Conservation (phyloP, 2,329 filamentous ascomycete genomes). For the Daldinia sp. region DNA sequence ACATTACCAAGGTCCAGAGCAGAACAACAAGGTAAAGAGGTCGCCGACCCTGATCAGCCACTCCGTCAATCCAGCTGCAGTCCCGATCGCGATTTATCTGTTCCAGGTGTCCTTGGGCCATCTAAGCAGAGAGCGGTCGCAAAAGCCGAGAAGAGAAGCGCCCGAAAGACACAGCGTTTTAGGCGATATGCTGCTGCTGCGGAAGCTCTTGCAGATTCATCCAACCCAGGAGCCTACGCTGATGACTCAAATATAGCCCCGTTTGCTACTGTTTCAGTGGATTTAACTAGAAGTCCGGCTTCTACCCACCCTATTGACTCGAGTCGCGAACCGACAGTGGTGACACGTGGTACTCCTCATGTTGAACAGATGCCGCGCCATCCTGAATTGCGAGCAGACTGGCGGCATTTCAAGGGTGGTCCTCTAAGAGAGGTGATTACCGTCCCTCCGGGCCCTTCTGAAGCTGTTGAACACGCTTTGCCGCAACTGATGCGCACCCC, state of each 20-base stretch:
- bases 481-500: constrained; percentile 38
- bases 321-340: constrained; percentile 31
- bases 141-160: constrained; percentile 41
- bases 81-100: constrained; percentile 28
- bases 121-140: constrained; percentile 38
- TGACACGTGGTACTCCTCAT: constrained; percentile 18
- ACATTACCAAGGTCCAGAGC: constrained; percentile 19
- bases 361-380: constrained; percentile 24
- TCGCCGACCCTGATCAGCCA: constrained; percentile 1
- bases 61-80: constrained; percentile 19
- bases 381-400: constrained; percentile 25
- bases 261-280: constrained; percentile 28
- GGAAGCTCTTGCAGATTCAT: constrained; percentile 42
- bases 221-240: constrained; percentile 24
- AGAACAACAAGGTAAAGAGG: constrained; percentile 6
- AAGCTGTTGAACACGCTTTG: constrained; percentile 19
- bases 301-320: constrained; percentile 17
- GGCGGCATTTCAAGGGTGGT: constrained; percentile 9
- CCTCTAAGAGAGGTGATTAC: constrained; percentile 14
- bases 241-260: constrained; percentile 31
- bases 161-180: constrained; percentile 46
- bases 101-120: constrained; percentile 31
- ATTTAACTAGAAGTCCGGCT: constrained; percentile 37
- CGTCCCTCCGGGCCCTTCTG: constrained; percentile 18
- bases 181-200: constrained; percentile 48